A percentile compares a stretch with the other conserved stretches of the same genome.
Evolutionary conservation across 305 asterid genomes (phyloP).

Genomic region (Fraxinus paxiana): DNA sequence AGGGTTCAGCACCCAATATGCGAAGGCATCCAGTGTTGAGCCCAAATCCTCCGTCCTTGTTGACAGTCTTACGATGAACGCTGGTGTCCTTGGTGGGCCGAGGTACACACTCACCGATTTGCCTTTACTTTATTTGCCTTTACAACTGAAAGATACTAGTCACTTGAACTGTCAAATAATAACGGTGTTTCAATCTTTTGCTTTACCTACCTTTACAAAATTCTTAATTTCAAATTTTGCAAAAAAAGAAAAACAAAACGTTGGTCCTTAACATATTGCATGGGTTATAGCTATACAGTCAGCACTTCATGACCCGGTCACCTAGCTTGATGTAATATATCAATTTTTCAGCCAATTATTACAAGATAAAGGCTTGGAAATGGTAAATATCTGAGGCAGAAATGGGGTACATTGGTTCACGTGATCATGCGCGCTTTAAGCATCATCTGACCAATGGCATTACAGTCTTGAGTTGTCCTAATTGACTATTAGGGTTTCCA

Average conservation of each 20-base stretch:
- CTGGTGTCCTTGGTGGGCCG: slow-evolving; percentile 59
- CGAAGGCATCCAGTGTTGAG: slow-evolving; percentile 47
- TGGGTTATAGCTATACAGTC: background rate
- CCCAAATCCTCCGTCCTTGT: slow-evolving; percentile 49
- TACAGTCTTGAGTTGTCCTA: background rate
- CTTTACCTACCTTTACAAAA: background rate
- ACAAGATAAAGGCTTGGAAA: background rate
- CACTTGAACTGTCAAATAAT: background rate
- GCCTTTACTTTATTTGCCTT: background rate
- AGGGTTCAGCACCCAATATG: slow-evolving; percentile 44
- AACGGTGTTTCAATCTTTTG: background rate
- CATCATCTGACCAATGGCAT: background rate
- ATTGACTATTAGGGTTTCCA: background rate
- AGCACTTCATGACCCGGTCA: background rate
- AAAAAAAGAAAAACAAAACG: background rate
- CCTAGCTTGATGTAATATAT: background rate
- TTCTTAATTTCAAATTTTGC: background rate
- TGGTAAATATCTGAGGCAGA: background rate
- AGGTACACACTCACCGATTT: slow-evolving; percentile 27
- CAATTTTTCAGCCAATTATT: background rate
- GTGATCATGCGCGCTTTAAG: slow-evolving; percentile 7
- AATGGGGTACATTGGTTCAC: background rate
- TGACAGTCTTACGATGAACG: slow-evolving; percentile 58
- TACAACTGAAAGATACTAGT: background rate
- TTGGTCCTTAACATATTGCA: background rate